phyloP scores from a whole-genome alignment of 2,329 filamentous ascomycete genomes.

The Hawksworthiomyces lignivorus region DNA sequence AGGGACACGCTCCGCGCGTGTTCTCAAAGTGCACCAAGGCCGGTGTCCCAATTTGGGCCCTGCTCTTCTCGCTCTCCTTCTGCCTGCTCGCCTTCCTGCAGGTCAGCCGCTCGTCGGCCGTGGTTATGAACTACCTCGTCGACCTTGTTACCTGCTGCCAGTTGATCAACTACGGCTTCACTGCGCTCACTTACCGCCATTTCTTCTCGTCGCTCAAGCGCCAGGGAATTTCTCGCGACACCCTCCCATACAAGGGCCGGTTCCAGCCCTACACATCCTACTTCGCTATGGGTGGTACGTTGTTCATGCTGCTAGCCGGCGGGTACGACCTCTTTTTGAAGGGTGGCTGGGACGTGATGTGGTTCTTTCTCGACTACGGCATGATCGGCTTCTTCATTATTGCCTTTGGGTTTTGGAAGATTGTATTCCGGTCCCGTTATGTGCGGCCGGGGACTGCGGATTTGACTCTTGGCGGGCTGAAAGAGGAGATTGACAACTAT shows the following conservation, averaged over 20 bases:
- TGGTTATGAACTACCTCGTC: slow-evolving; percentile 54
- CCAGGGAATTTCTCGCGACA: slow-evolving; percentile 45
- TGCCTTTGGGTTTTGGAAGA: slow-evolving; percentile 6
- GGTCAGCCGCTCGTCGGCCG: slow-evolving; percentile 44
- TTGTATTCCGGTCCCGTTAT: slow-evolving; percentile 7
- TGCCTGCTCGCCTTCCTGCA: slow-evolving; percentile 57
- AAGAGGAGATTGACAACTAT: slow-evolving; percentile 31
- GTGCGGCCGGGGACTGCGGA: slow-evolving; percentile 16
- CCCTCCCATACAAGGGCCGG: slow-evolving; percentile 48
- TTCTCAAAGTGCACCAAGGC: slow-evolving; percentile 45
- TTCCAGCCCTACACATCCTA: slow-evolving; percentile 19
- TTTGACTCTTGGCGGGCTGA: slow-evolving; percentile 15
- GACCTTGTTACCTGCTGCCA: slow-evolving; percentile 55
- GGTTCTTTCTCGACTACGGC: slow-evolving; percentile 14
- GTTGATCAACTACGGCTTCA: slow-evolving; percentile 50
- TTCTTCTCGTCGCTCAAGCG: slow-evolving; percentile 49
- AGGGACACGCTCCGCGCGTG: slow-evolving; percentile 45
- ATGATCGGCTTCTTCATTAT: slow-evolving; percentile 14
- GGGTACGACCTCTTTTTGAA: slow-evolving; percentile 11
- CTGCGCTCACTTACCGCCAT: slow-evolving; percentile 49
- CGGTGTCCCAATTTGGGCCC: slow-evolving; percentile 58
- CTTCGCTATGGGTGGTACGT: slow-evolving; percentile 13
- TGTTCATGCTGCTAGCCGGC: slow-evolving; percentile 9
- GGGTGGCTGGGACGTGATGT: slow-evolving; percentile 10
- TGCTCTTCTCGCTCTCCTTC: slow-evolving; percentile 50